Evolutionary conservation across 306 rosid species (phyloP), one percentile per base, ranked within the genome.

Genomic region (Vachellia collinsii): DNA sequence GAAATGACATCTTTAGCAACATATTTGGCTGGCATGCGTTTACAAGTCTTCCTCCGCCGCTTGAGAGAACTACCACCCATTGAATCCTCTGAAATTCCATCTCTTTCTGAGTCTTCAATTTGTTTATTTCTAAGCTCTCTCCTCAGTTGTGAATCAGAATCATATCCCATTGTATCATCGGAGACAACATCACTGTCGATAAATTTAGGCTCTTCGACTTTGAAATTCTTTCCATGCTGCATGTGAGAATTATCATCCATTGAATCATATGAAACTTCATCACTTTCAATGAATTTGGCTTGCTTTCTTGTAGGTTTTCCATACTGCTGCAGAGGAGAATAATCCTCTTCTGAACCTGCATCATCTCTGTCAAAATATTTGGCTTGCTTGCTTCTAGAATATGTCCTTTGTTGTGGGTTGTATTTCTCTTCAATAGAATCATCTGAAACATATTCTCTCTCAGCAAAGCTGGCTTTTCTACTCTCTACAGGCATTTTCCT

Each of bases 401-500:
- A 42, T 76, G 78, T 81, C 86, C 85, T 63, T 41, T 42, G 74
- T 75, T 50, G 86, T 53, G 69, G 76, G 25, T 69, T 84, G 77
- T 77, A 79, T 79, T 81, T 53, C 71, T 76, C 83, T 80, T 83
- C 88, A 44, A 76, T 23, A 17, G 90, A 56, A 81, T 79, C 44
- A 58, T 89, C 91, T 0, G 85, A 89, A 76, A 64, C 82, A 61
- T 64, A 70, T 16, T 81, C 83, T 72, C 71, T 87, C 58, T 80
- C 86, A 66, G 59, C 34, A 76, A 77, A 72, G 83, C 83, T 88
- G 44, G 83, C 67, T 63, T 80, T 69, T 68, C 76, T 83, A 42
- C 83, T 80, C 64, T 84, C 87, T 23, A 36, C 78, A 37, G 82
- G 50, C 86, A 76, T 80, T 81, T 93, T 96, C 88, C 99, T 93